Base-by-base conservation (phyloP, 805 yeast genomes). In the Jamesozyma spencerorum region DNA sequence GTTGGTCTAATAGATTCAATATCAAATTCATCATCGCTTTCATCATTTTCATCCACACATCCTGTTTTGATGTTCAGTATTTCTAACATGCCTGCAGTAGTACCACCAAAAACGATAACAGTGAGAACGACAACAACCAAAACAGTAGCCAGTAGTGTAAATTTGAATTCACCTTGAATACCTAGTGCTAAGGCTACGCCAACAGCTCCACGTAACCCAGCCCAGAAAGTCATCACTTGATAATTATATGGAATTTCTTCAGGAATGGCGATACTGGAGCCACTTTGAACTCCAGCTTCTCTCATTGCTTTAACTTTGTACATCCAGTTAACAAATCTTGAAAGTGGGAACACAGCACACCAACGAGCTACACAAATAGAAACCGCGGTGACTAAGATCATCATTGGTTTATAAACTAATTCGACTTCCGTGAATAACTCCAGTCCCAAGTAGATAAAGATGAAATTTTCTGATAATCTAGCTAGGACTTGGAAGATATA, bases 221-320 rank as follows among this genome's bases (percentile, higher is more conserved):
- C 98, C 99, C 99, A 92, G 61, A 92, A 92, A 38, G 90, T 86
- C 98, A 92, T 92, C 85, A 87, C 86, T 65, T 92, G 98, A 62
- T 92, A 92, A 46, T 82, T 85, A 54, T 85, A 90, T 19, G 95
- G 92, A 46, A 92, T 87, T 64, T 90, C 97, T 53, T 87, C 96
- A 2, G 84, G 82, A 10, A 72, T 64, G 2, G 70, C 53, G 2
- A 52, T 37, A 38, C 54, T 60, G 14, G 46, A 44, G 7, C 54
- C 46, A 13, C 46, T 38, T 14, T 47, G 36, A 4, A 47, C 39
- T 19, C 43, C 43, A n/a, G 46, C 43, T 10, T 65, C 51, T 5
- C 77, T 78, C 38, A 63, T 51, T 18, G 74, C 69, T 49, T 79
- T 74, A 11, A 82, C 68, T 36, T 81, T 71, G 49, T 77, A 72